These are phyloP conservation scores for Pseudohalonectria lignicola DNA, from an alignment of 2,329 filamentous ascomycete species.

Conservation along the genomic window DNA sequence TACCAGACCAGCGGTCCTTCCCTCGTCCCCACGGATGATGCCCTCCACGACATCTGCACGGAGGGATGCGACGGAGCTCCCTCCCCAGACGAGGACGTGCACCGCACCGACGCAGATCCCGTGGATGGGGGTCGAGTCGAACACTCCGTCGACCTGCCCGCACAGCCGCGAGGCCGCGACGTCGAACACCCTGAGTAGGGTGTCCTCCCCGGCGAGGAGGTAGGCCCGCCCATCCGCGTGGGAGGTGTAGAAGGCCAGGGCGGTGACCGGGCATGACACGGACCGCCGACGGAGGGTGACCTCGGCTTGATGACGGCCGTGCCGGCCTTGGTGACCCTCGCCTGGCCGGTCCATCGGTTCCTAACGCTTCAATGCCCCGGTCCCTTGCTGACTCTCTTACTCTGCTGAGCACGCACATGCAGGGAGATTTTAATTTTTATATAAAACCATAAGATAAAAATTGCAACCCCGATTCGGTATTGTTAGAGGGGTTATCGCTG, in stretches of 20 bases:
- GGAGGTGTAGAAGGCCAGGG: conserved; percentile 38
- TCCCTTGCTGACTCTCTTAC: no score
- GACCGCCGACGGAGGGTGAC: conserved; percentile 19
- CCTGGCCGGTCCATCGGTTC: no score
- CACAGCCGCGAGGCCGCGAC: conserved; percentile 20
- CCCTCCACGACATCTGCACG: conserved; percentile 18
- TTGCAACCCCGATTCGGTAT: no score
- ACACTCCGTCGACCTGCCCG: conserved; percentile 40
- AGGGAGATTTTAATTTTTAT: not conserved
- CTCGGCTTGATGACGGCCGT: no score
- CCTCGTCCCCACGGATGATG: conserved; percentile 14
- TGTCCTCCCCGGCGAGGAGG: conserved; percentile 50
- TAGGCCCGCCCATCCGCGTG: conserved; percentile 18
- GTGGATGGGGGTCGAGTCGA: conserved; percentile 61
- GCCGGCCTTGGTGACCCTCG: no score
- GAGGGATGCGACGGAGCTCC: conserved; percentile 40
- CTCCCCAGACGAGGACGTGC: conserved; percentile 59
- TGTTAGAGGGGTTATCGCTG: no score
- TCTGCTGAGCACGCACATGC: no score
- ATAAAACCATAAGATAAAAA: not conserved
- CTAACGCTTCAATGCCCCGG: no score
- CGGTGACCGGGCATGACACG: conserved; percentile 46
- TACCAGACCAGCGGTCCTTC: conserved; percentile 4
- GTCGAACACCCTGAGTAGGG: conserved; percentile 43
- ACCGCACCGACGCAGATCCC: conserved; percentile 44